Evolutionary conservation across 441 rosid genomes (phyloP).

Genomic region (Euphorbia corollata): DNA sequence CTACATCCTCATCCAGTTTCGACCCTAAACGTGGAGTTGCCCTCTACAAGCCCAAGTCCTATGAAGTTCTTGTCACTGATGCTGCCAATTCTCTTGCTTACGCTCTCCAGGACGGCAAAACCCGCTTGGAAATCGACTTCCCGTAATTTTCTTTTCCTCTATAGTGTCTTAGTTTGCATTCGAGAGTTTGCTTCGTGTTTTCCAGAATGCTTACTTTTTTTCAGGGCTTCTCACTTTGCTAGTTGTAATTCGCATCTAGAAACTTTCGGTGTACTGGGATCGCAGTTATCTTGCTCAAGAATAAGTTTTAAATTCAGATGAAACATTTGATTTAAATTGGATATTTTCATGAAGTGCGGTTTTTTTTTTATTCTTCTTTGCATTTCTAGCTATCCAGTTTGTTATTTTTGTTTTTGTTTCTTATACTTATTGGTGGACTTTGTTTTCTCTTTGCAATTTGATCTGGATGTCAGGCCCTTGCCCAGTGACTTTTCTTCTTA

Average conservation of each 20-base stretch:
- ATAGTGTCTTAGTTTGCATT: conserved; percentile 1
- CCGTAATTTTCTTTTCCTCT: conserved; percentile 40
- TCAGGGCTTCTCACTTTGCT: not conserved
- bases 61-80: conserved; percentile 68
- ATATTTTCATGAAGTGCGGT: not conserved
- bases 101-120: conserved; percentile 68
- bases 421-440: conserved; percentile 6
- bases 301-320: not conserved
- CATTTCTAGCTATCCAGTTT: not conserved
- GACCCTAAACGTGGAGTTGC: conserved; percentile 59
- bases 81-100: conserved; percentile 68
- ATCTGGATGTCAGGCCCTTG: conserved; percentile 56
- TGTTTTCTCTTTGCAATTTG: not conserved
- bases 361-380: not conserved
- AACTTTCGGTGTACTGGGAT: not conserved
- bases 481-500: conserved; percentile 83
- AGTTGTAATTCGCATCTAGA: not conserved
- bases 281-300: not conserved
- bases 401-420: not conserved
- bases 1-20: conserved; percentile 26
- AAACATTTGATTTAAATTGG: not conserved
- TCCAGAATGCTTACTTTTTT: not conserved
- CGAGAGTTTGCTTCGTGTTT: not conserved
- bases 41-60: conserved; percentile 80
- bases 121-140: conserved; percentile 84